Evolutionary conservation across 176 grass and related monocot genomes (phyloP), one percentile per base, ranked within the genome.

Genomic region (Dactylis glomerata): DNA sequence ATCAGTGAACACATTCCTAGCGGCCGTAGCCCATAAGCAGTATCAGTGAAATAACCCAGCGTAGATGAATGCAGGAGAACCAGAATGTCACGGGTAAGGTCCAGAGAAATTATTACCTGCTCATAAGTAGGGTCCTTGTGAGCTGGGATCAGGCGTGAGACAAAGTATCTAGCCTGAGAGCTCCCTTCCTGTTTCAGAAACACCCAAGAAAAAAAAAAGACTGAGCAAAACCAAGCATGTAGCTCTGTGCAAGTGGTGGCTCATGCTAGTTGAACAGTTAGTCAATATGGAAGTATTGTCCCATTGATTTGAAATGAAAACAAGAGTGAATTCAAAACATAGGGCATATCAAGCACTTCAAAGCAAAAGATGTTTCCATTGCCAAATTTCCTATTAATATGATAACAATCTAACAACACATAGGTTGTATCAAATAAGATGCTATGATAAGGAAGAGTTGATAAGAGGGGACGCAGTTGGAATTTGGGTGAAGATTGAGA

Each of bases 111-210:
- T 62, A n/a, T 33, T 91, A 94, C 96, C 93, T 99, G 96, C 84
- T 99, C 96, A 82, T 99, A 99, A 42, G 93, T 93, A 84, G 96
- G 96, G 88, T 99, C 96, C 84, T 99, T 99, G 89, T 99, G 96
- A 38, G 93, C 96, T n/a, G 93, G 96, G n/a, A 99, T 94, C 65
- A 99, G 82, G 50, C 96, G 96, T 34, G 96, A 99, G 30, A 99
- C 93, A 82, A 99, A 96, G 83, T 99, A 99, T 69, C 96, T 87
- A 70, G 96, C 93, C 81, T 94, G 96, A 42, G 96, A 99, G 81
- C 96, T 99, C 80, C 91, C 93, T 87, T 96, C 91, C 96, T 99
- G 88, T 68, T 47, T 34, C 67, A 45, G 76, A 77, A 61, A 91
- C 77, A 70, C 5, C 14, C 58, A 75, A 16, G 47, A n/a, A 16